Evolutionary conservation across 192 early-diverging fungal species (phyloP), one percentile per base, ranked within the genome.

Genomic region (Coemansia sp.): DNA sequence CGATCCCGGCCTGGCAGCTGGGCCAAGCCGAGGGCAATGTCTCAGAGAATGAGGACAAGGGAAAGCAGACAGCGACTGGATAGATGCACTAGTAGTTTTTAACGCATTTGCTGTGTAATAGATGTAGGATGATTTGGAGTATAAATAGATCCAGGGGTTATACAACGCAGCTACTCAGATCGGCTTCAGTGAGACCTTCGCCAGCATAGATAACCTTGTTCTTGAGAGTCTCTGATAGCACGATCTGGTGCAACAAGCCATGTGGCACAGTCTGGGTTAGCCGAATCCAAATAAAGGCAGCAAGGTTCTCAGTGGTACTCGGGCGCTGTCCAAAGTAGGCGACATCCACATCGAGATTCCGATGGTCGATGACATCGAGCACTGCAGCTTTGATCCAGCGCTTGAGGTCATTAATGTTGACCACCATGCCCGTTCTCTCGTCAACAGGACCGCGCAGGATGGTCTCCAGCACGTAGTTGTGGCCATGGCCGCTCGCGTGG

Each of bases 261-360:
- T 48, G 61, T 4, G 78, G 78, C 65, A 81, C 58, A 12, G 60
- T 58, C 58, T 66, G 68, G 16, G 57, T 30, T 38, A 81, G 57
- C 14, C 73, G 78, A 19, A 84, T 71, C 93, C 93, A 97, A 31
- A 93, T 87, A 78, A 88, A 95, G 7, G 93, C 83, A 0, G 93
- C 93, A 28, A 97, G 78, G 73, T 94, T 95, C 74, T 97, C 94
- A 12, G 90, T 89, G 9, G 94, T 97, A 71, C 92, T 93, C 0
- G 79, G 65, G 18, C 56, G 65, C 34, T 76, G 71, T 22, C 73
- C 38, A 64, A 97, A 97, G 69, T 80, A 97, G 19, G 80, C 76
- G 2, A 97, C 86, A 56, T 97, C 95, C 24, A 83, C 60, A 60
- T 97, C 95, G 73, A 97, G 58, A 68, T 97, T 92, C 49, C 84